These are phyloP conservation scores for Forsythia suspensa DNA, from an alignment of 257 asterid species.

Conservation along the genomic window DNA sequence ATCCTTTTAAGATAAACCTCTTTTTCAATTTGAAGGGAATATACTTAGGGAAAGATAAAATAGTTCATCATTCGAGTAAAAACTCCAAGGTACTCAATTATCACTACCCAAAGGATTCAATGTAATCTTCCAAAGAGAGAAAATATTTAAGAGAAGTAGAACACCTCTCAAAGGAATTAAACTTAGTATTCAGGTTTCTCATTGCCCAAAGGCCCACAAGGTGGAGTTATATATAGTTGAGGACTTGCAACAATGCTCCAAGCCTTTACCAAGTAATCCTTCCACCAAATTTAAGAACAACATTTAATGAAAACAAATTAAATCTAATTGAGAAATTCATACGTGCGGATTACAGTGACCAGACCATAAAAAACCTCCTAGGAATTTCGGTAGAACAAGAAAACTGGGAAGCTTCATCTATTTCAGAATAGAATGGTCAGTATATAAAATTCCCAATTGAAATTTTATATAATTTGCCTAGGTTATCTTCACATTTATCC, in stretches of 20 bases:
- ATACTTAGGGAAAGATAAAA: background rate
- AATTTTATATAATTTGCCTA: background rate
- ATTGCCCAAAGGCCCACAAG: background rate
- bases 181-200: background rate
- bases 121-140: background rate
- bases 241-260: background rate
- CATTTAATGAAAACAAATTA: background rate
- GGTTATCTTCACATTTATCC: background rate
- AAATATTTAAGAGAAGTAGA: background rate
- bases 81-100: no score
- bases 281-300: background rate
- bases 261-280: background rate
- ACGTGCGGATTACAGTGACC: background rate
- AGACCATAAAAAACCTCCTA: background rate
- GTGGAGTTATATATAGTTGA: background rate
- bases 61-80: no score
- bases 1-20: background rate
- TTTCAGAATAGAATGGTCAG: background rate
- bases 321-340: background rate
- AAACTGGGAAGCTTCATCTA: background rate
- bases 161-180: background rate
- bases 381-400: background rate
- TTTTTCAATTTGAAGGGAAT: background rate
- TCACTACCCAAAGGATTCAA: background rate
- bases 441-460: background rate